Percentiles rank a stretch among this genome's conserved stretches.
Conservation (phyloP, 768 basidiomycete genomes). For the Agaricus blazei region DNA sequence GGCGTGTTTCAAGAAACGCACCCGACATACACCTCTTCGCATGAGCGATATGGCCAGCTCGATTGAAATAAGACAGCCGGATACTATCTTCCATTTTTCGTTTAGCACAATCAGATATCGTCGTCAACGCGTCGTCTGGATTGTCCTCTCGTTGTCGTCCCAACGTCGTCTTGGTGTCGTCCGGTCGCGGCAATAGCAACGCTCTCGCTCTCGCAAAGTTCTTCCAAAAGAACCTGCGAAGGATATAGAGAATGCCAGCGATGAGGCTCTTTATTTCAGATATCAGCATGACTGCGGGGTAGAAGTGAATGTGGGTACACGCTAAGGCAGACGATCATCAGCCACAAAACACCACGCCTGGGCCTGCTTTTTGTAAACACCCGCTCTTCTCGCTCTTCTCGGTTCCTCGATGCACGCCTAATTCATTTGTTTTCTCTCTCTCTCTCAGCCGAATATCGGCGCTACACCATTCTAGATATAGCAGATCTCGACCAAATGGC, state of each 20-base stretch:
- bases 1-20: slow-evolving; percentile 9
- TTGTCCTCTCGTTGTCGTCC: too few species aligned
- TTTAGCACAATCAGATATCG: too few species aligned
- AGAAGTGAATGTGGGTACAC: background rate
- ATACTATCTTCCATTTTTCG: background rate
- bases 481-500: slow-evolving; percentile 7
- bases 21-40: slow-evolving; percentile 63
- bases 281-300: slow-evolving; percentile 3
- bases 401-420: background rate
- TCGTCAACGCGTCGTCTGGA: too few species aligned
- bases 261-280: slow-evolving; percentile 7
- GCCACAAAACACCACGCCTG: slow-evolving; percentile 13
- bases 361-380: background rate
- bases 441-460: background rate
- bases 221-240: slow-evolving; percentile 5
- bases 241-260: background rate
- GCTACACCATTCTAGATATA: background rate
- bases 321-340: slow-evolving; percentile 18
- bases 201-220: background rate
- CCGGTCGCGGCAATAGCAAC: background rate
- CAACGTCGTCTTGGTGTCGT: background rate
- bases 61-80: slow-evolving; percentile 30
- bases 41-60: slow-evolving; percentile 57
- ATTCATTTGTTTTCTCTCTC: background rate
- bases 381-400: background rate